Evolutionary conservation across 2,329 filamentous ascomycete genomes (phyloP).

Genomic region (Sporothrix dimorphospora): DNA sequence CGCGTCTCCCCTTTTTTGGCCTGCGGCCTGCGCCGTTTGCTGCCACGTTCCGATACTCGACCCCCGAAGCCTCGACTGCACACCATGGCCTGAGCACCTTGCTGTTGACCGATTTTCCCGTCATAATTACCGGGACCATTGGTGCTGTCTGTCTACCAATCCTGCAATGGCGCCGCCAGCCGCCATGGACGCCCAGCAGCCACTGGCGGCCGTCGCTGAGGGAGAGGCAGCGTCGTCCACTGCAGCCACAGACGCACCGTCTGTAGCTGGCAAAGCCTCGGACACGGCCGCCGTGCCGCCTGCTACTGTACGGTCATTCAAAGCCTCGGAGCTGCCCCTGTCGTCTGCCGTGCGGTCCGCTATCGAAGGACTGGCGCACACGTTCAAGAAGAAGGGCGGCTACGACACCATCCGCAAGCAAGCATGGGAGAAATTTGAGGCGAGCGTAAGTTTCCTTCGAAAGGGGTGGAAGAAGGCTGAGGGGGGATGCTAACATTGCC

Average conservation of each 20-base stretch:
- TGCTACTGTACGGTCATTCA: constrained; percentile 48
- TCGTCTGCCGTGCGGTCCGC: constrained; percentile 72
- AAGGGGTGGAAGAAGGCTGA: constrained; percentile 48
- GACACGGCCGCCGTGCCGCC: not conserved
- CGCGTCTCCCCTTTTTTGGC: not conserved
- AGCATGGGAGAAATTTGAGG: constrained; percentile 74
- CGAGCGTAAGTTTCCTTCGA: constrained; percentile 66
- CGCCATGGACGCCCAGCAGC: not conserved
- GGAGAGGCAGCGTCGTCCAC: not conserved
- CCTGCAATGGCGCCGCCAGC: constrained; percentile 6
- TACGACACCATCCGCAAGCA: constrained; percentile 79
- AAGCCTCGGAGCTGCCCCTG: constrained; percentile 74
- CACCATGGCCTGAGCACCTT: not conserved
- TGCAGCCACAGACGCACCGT: not conserved
- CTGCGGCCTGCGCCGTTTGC: not conserved
- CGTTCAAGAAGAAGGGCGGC: constrained; percentile 83
- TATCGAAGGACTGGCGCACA: constrained; percentile 75
- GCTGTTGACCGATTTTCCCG: not conserved
- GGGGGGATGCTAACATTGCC: not conserved
- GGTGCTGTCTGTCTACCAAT: not conserved
- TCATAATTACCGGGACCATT: not conserved
- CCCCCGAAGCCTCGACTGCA: not conserved
- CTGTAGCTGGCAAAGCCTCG: not conserved
- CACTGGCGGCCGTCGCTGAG: not conserved
- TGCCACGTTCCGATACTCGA: not conserved